phyloP scores from a whole-genome alignment of 2,329 filamentous ascomycete genomes.

The Colletotrichum truncatum region DNA sequence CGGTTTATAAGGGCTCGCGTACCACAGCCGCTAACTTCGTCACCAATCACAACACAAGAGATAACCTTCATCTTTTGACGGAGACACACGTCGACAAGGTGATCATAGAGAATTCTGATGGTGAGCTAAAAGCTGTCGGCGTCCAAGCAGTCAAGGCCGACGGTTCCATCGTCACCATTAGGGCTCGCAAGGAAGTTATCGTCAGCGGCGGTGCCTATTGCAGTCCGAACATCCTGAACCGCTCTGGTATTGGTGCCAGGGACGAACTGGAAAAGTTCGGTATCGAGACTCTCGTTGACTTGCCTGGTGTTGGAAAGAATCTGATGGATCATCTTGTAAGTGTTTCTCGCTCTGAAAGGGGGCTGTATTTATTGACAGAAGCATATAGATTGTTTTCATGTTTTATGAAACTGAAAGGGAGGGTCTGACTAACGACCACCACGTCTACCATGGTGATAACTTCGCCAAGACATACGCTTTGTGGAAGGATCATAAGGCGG shows the following conservation, averaged over 20 bases:
- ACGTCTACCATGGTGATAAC: slow-evolving; percentile 62
- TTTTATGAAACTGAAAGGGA: slow-evolving; percentile 66
- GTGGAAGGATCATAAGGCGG: slow-evolving; percentile 67
- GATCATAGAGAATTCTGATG: slow-evolving; percentile 45
- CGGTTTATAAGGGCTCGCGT: slow-evolving; percentile 60
- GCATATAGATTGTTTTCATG: slow-evolving; percentile 60
- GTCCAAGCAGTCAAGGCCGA: slow-evolving; percentile 49
- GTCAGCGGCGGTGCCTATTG: slow-evolving; percentile 59
- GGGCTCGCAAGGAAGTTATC: slow-evolving; percentile 49
- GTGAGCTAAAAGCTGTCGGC: slow-evolving; percentile 52
- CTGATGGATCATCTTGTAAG: slow-evolving; percentile 58
- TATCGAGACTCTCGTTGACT: slow-evolving; percentile 51
- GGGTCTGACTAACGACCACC: slow-evolving; percentile 62
- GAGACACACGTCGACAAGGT: slow-evolving; percentile 62
- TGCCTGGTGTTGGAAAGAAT: slow-evolving; percentile 60
- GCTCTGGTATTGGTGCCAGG: slow-evolving; percentile 60
- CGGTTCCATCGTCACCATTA: slow-evolving; percentile 45
- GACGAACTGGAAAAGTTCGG: slow-evolving; percentile 49
- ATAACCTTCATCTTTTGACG: slow-evolving; percentile 58
- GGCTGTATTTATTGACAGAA: not conserved
- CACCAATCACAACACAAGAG: slow-evolving; percentile 44
- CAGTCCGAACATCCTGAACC: slow-evolving; percentile 60
- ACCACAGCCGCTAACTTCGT: slow-evolving; percentile 64
- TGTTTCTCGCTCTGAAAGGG: not conserved
- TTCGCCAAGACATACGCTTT: slow-evolving; percentile 58